phyloP scores from a whole-genome alignment of 257 asterid species.

The Petunia axillaris region DNA sequence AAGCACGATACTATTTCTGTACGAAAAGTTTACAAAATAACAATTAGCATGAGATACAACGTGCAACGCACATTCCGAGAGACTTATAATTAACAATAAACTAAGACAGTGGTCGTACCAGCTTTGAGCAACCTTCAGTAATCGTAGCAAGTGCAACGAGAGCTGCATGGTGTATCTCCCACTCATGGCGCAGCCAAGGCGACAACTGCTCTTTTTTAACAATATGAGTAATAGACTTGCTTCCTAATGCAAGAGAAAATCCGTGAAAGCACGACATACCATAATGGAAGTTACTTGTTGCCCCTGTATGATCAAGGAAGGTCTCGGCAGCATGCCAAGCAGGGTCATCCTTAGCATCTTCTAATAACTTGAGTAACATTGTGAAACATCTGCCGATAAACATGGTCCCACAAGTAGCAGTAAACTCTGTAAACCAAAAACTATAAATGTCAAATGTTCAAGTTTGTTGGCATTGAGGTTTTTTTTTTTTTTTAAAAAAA shows the following conservation, averaged over 20 bases:
- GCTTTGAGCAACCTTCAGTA: slow-evolving; percentile 92
- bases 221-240: slow-evolving; percentile 82
- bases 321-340: slow-evolving; percentile 86
- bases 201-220: slow-evolving; percentile 81
- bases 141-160: slow-evolving; percentile 87
- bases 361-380: slow-evolving; percentile 73
- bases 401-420: slow-evolving; percentile 46
- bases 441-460: too few relatives aligned
- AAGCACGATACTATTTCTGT: too few relatives aligned
- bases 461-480: too few relatives aligned
- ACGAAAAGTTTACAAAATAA: too few relatives aligned
- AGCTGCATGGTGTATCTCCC: slow-evolving; percentile 48
- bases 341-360: slow-evolving; percentile 87
- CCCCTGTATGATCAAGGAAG: slow-evolving; percentile 93
- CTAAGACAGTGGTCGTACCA: background rate
- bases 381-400: slow-evolving; percentile 79
- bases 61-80: too few relatives aligned
- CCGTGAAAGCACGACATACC: slow-evolving; percentile 94
- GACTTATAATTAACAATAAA: background rate
- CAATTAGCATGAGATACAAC: too few relatives aligned
- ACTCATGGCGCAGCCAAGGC: slow-evolving; percentile 74
- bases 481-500: too few relatives aligned
- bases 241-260: slow-evolving; percentile 27
- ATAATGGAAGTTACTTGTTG: slow-evolving; percentile 74
- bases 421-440: too few relatives aligned